Evolutionary conservation across 108 stramenopile genomes (phyloP), one percentile per base, ranked within the genome.

Genomic region (Cyclotella baltica): DNA sequence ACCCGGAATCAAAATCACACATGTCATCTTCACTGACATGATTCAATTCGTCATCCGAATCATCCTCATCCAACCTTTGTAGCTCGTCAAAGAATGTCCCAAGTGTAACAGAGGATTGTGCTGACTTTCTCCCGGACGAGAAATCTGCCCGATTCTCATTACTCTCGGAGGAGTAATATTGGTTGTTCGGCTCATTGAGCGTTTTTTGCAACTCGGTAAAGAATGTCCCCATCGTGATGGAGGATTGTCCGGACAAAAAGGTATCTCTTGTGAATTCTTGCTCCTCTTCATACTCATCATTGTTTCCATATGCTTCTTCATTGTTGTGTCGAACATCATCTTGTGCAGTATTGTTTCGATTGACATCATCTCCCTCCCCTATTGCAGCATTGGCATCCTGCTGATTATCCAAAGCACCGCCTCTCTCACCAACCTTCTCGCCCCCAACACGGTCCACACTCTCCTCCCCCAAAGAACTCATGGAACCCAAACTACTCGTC

Each of bases 1-100:
- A 59, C 3, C 75, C 83, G 38, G 55, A 83, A 55, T 83, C 83
- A 36, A 83, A 83, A 46, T 83, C 83, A 40, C 76, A 72, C 4
- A 36, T 55, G 9, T 71, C 71, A 20, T 50, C 52, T 29, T 77
- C 72, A 65, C 50, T 67, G 28, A 76, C 70, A 35, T 15, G 1
- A 3, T 4, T 61, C 30, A 16, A 16, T 30, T 61, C 2, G 31
- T n/a, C 13, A 1, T 61, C 59, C 13, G 59, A 61, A 34, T n/a
- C 10, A 52, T 52, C 51, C n/a, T 52, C 51, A 4, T 4, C 51
- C 4, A 20, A 13, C n/a, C 4, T 20, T 52, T 52, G 11, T 52
- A 52, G 19, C n/a, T 4, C 51, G 11, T 52, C 19, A 52, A 52
- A n/a, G n/a, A 52, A 52, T 10, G 51, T 52, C n/a, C 51, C 51